Evolutionary conservation across 2,329 filamentous ascomycete genomes (phyloP), one percentile per base, ranked within the genome.

Genomic region (Calonectria pseudoreteaudii): DNA sequence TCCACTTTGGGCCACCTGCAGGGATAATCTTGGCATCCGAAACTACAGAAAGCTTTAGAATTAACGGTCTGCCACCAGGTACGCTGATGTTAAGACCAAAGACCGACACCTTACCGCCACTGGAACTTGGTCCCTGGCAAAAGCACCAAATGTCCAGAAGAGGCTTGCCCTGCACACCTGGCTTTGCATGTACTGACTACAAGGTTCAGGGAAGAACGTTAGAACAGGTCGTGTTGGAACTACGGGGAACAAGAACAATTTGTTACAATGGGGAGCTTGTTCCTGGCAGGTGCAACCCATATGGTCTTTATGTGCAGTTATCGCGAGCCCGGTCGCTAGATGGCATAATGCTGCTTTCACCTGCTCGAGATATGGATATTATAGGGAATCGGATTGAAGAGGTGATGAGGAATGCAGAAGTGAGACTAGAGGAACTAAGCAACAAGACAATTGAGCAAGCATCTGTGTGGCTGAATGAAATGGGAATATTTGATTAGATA

Each of bases 111-210:
- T 10, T 36, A 36, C 8, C 1, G 34, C 34, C 34, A 13, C 34
- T 36, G 8, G 11, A 11, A 13, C 34, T 36, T 36, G 8, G 36
- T 38, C 36, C 66, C 8, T 73, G 58, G 66, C 66, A 69, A 34
- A 38, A 56, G 34, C 20, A 69, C 18, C 11, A 66, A 20, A 49
- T 69, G 16, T 58, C 11, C 10, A 38, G 58, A 1, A 20, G 31
- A 13, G 71, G 66, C 1, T 14, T 73, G 3, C 66, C 47, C 1
- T 73, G 36, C 11, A 30, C 30, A 3, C 14, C 66, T 4, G 66
- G 47, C 1, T 73, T 69, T 10, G 28, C 41, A 7, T 72, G 44
- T 18, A 72, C 44, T 13, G 49, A 73, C 31, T 73, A 70, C 18
- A 73, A 73, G n/a, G n/a, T n/a, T n/a, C n/a, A n/a, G n/a, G n/a